Evolutionary conservation across 148 eudicot genomes (phyloP).

Genomic region (Drosera capensis): DNA sequence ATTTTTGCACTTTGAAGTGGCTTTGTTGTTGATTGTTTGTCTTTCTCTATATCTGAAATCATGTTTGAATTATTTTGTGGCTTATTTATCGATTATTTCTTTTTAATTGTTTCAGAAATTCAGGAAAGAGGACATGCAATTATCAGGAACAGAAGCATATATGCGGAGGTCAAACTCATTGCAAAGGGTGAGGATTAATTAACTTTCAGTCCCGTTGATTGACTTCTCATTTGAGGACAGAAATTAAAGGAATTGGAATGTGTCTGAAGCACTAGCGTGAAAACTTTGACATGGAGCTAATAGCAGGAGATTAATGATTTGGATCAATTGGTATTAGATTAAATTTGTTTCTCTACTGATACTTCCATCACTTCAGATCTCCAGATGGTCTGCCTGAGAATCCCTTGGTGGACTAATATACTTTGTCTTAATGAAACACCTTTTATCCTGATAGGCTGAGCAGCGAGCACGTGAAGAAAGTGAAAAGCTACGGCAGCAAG

Average conservation of each 20-base stretch:
- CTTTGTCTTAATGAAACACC: neutral
- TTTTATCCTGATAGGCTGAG: conserved; percentile 44
- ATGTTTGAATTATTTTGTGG: no score
- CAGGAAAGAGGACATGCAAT: conserved; percentile 67
- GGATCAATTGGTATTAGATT: neutral
- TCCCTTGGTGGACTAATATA: neutral
- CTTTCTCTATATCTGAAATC: no score
- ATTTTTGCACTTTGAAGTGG: no score
- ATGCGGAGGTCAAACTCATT: conserved; percentile 76
- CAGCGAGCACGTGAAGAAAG: conserved; percentile 90
- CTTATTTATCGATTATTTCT: conserved; percentile 3
- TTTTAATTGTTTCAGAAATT: conserved; percentile 45
- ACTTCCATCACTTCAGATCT: neutral
- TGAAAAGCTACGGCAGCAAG: conserved; percentile 80
- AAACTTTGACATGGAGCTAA: no score
- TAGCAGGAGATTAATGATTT: neutral
- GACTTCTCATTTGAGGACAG: neutral
- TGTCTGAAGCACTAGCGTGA: no score
- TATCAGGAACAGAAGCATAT: conserved; percentile 75
- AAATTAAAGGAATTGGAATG: no score
- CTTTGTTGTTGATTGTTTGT: no score
- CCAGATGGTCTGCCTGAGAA: no score
- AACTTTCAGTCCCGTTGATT: neutral
- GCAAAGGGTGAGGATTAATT: conserved; percentile 62
- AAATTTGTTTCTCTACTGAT: neutral